phyloP scores from a whole-genome alignment of 352 stramenopile species.

The Globisporangium ultimum region DNA sequence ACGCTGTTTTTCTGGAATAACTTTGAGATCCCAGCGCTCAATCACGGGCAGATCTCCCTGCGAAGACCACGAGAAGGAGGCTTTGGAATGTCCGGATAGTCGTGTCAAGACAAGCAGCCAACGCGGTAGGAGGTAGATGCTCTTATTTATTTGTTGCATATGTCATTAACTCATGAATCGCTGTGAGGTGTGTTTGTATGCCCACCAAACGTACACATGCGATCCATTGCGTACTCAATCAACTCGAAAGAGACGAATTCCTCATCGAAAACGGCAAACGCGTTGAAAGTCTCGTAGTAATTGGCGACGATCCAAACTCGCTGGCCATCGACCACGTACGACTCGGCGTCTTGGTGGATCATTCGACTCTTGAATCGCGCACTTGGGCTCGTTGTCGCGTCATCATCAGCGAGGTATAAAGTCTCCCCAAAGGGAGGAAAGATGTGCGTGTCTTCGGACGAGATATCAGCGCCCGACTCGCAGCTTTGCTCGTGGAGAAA shows the following conservation, averaged over 20 bases:
- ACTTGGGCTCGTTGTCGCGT: neutral
- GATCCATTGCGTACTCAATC: slow-evolving; percentile 44
- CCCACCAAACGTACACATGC: slow-evolving; percentile 27
- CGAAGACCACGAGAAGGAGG: slow-evolving; percentile 12
- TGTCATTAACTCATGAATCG: neutral
- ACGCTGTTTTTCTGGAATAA: slow-evolving; percentile 74
- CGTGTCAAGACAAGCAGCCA: too few relatives aligned
- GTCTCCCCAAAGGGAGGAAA: slow-evolving; percentile 26
- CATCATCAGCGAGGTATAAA: neutral
- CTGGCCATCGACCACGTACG: slow-evolving; percentile 18
- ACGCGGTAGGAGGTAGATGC: too few relatives aligned
- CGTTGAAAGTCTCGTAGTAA: slow-evolving; percentile 40
- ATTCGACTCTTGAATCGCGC: slow-evolving; percentile 11
- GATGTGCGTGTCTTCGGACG: slow-evolving; percentile 34
- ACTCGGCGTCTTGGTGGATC: slow-evolving; percentile 38
- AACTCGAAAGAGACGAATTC: slow-evolving; percentile 20
- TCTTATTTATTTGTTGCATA: neutral
- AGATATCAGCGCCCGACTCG: slow-evolving; percentile 37
- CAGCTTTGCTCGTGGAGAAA: slow-evolving; percentile 28
- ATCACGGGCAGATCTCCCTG: slow-evolving; percentile 37
- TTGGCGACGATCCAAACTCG: slow-evolving; percentile 40
- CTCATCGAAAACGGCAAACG: slow-evolving; percentile 37
- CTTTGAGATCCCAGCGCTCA: slow-evolving; percentile 60
- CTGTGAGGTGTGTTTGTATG: neutral
- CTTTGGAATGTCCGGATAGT: too few relatives aligned